Evolutionary conservation across 306 rosid genomes (phyloP).

Genomic region (Citrullus mucosospermus): DNA sequence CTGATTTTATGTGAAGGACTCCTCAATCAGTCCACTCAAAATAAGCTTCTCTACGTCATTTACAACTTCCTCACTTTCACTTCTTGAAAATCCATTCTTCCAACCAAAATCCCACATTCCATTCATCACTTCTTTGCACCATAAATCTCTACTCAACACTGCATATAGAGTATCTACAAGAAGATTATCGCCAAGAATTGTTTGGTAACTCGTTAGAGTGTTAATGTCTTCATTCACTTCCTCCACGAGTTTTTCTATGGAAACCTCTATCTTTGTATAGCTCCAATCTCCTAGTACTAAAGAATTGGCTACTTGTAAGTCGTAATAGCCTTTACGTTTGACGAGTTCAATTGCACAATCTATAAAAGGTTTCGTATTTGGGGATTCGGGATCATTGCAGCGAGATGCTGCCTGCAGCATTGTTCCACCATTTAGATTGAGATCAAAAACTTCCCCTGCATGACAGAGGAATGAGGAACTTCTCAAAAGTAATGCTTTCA

Average conservation of each 20-base stretch:
- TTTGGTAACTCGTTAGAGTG: constrained; percentile 29
- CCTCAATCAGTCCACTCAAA: constrained; percentile 55
- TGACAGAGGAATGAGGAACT: constrained; percentile 48
- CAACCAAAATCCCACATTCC: constrained; percentile 77
- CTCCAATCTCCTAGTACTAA: constrained; percentile 21
- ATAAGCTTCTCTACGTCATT: constrained; percentile 44
- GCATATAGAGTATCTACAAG: constrained; percentile 30
- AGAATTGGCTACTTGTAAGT: constrained; percentile 27
- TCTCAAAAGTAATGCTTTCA: constrained; percentile 38
- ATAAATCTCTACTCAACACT: constrained; percentile 59
- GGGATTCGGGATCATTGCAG: constrained; percentile 7
- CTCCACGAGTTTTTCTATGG: constrained; percentile 40
- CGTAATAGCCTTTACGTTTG: constrained; percentile 29
- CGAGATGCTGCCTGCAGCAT: constrained; percentile 19
- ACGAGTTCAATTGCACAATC: constrained; percentile 69
- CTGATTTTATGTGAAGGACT: constrained; percentile 32
- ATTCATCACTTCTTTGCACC: constrained; percentile 38
- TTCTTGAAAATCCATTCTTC: constrained; percentile 48
- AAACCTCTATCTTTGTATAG: constrained; percentile 23
- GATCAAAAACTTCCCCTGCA: constrained; percentile 48
- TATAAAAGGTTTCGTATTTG: constrained; percentile 22
- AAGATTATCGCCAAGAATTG: constrained; percentile 17
- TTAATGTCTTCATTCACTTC: constrained; percentile 40
- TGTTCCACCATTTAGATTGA: constrained; percentile 25
- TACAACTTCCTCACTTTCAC: constrained; percentile 63